Conservation (phyloP, 2,329 filamentous ascomycete genomes). For the Fusarium ramigenum region DNA sequence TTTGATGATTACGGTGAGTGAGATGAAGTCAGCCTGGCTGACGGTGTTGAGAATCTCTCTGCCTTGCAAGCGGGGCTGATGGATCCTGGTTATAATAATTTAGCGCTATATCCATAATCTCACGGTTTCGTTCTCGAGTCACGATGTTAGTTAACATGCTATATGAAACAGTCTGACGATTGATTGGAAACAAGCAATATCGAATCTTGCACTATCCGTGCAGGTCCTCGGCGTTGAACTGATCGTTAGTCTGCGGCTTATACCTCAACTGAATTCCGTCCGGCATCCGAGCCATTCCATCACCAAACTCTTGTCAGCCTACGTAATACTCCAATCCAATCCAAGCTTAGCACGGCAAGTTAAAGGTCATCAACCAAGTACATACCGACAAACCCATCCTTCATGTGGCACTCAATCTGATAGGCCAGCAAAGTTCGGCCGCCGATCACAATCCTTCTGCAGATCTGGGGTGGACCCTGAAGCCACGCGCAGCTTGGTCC, state of each 20-base stretch:
- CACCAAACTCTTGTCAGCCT: not conserved
- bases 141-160: not conserved
- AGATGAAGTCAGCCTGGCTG: not conserved
- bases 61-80: not conserved
- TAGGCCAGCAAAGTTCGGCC: not conserved
- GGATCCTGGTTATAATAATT: not conserved
- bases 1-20: not conserved
- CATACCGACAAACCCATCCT: too few species aligned
- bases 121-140: accelerated
- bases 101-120: not conserved
- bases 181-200: too few species aligned
- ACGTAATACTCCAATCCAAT: too few species aligned
- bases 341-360: not conserved
- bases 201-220: too few species aligned
- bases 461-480: not conserved
- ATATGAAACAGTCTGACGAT: not conserved
- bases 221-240: too few species aligned
- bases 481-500: not conserved
- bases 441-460: not conserved
- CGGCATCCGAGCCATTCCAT: not conserved
- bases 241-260: not conserved
- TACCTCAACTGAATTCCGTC: not conserved
- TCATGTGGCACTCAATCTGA: too few species aligned
- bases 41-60: not conserved
- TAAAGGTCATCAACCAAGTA: too few species aligned